Base-by-base conservation (phyloP, 2,329 filamentous ascomycete genomes). In the Aspergillus ruber region DNA sequence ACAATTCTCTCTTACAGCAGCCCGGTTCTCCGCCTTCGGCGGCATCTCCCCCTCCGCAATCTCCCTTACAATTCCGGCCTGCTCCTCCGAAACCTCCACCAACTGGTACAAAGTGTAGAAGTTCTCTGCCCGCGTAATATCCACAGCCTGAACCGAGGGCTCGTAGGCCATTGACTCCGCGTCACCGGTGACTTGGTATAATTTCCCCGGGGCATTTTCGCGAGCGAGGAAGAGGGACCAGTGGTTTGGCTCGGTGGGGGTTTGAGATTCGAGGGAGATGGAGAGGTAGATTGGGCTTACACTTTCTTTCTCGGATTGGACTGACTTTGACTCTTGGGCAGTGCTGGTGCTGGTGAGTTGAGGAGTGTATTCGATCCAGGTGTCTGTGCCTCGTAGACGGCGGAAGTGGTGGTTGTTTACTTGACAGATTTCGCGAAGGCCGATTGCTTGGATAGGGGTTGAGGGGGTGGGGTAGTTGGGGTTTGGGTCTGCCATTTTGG, bases 211-310 rank as follows among this genome's bases (percentile, higher is more conserved):
- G 13, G 59, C 32, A 20, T 58, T 60, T 40, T 61, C 60, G 5
- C 47, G 50, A n/a, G 51, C 52, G 13, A 64, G 52, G 20, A 55
- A 56, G 0, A 61, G 51, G 4, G 53, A 55, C 56, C 56, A 64
- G 18, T 63, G 58, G 1, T 43, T 25, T 4, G 52, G 58, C 42
- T 60, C 57, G 6, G 50, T 52, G 18, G 44, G 44, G 3, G 42
- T 50, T 47, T 61, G 57, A 8, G 33, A 33, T n/a, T 59, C 21
- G 5, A 49, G 52, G 10, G 60, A 39, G n/a, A 63, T 56, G 9
- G 50, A 59, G 33, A 63, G 50, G 36, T 52, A 50, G 17, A 38
- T 7, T 8, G 35, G 35, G 13, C 5, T 10, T n/a, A 5, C 3
- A 6, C 32, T 15, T 35, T 15, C 13, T 35, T 8, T 35, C 32